Percentiles rank a stretch among this genome's conserved stretches.
These are phyloP conservation scores for Xanthoceras sorbifolium DNA, from an alignment of 345 rosid genomes.

Conservation along the genomic window DNA sequence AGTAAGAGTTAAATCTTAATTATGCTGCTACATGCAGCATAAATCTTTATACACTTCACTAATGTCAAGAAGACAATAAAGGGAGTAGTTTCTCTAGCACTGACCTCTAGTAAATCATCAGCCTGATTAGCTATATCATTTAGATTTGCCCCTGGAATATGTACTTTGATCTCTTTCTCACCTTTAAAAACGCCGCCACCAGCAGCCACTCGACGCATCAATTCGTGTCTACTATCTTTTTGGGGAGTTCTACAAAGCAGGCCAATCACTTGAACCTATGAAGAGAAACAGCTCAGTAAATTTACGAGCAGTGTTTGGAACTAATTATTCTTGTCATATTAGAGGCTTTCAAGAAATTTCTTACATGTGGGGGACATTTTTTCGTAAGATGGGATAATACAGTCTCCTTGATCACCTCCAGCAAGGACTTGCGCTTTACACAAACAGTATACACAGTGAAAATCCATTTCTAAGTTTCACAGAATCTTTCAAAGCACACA, in stretches of 20 bases:
- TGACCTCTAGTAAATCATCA: conserved; percentile 89
- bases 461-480: conserved; percentile 11
- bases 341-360: conserved; percentile 25
- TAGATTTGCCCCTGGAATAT: conserved; percentile 86
- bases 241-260: conserved; percentile 89
- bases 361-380: conserved; percentile 87
- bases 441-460: conserved; percentile 25
- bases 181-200: conserved; percentile 90
- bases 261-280: conserved; percentile 89
- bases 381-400: conserved; percentile 81
- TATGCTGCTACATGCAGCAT: neutral
- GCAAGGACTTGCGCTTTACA: conserved; percentile 69
- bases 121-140: conserved; percentile 93
- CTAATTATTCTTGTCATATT: neutral
- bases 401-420: conserved; percentile 91
- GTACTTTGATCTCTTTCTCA: conserved; percentile 73
- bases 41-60: neutral
- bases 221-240: conserved; percentile 87
- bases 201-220: conserved; percentile 88
- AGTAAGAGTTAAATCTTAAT: neutral
- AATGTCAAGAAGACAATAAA: conserved; percentile 2
- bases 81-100: neutral
- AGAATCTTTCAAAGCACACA: neutral
- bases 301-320: neutral
- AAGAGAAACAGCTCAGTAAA: neutral